These are phyloP conservation scores for Solanum hybrid DNA, from an alignment of 305 asterid species.

Conservation along the genomic window DNA sequence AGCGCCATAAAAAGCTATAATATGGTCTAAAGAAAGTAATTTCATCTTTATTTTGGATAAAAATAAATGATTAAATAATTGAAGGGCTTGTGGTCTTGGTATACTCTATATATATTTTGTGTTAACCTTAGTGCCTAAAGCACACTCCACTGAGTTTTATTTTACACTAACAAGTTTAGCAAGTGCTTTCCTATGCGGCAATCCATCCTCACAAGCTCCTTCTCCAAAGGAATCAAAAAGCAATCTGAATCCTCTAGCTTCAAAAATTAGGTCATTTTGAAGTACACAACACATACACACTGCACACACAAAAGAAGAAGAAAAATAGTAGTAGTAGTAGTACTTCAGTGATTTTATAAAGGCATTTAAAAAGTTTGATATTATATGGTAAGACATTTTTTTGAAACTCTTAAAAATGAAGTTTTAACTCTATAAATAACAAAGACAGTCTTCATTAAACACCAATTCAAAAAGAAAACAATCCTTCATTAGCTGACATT, in stretches of 20 bases:
- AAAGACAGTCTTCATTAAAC: not conserved
- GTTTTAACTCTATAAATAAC: not conserved
- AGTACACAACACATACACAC: not conserved
- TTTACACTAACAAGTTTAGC: not conserved
- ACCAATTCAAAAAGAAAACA: not conserved
- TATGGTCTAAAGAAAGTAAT: not conserved
- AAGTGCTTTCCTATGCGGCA: slow-evolving; percentile 28
- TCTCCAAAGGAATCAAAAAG: not conserved
- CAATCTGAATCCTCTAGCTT: not conserved
- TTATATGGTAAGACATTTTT: not conserved
- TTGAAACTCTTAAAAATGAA: not conserved
- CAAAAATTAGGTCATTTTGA: not conserved
- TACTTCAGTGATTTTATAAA: not conserved
- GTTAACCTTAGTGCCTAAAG: slow-evolving; percentile 14
- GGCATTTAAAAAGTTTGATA: not conserved
- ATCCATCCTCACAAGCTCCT: slow-evolving; percentile 12
- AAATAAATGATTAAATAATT: not conserved
- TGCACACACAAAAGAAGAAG: not conserved
- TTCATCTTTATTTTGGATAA: not conserved
- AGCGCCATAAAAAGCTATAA: not conserved
- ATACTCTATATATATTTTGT: slow-evolving; percentile 3
- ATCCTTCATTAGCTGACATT: not conserved
- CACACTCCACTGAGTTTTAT: slow-evolving; percentile 16
- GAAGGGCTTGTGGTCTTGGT: slow-evolving; percentile 16
- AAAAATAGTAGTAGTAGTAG: not conserved